Conservation (phyloP, 2,329 filamentous ascomycete genomes). For the Metarhizium humberi region DNA sequence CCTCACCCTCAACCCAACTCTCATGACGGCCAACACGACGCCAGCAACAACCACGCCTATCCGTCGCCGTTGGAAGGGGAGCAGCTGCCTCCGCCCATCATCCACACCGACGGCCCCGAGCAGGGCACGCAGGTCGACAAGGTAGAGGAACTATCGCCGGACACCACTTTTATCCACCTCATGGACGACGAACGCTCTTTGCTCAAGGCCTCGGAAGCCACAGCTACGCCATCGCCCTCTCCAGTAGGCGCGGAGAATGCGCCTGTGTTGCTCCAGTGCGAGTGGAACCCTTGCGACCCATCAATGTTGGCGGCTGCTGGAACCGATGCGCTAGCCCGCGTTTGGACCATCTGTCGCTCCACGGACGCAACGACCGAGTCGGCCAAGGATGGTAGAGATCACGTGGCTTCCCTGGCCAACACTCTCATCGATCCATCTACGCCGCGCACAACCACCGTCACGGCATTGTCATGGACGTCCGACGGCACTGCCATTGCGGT, state of each 20-base stretch:
- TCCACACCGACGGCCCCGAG: constrained; percentile 52
- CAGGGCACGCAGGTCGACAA: constrained; percentile 57
- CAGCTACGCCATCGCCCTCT: constrained; percentile 24
- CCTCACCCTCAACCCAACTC: constrained; percentile 7
- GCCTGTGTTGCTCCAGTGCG: constrained; percentile 57
- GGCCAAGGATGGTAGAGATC: constrained; percentile 21
- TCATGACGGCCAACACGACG: constrained; percentile 23
- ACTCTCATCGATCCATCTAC: constrained; percentile 44
- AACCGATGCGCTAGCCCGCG: constrained; percentile 60
- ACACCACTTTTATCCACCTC: constrained; percentile 53
- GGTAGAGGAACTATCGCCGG: constrained; percentile 47
- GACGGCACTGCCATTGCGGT: constrained; percentile 48
- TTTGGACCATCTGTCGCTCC: constrained; percentile 55
- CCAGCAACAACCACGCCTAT: constrained; percentile 46
- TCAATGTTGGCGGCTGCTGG: constrained; percentile 58
- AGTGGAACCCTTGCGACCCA: constrained; percentile 58
- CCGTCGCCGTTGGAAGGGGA: constrained; percentile 55
- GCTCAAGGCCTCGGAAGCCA: constrained; percentile 19
- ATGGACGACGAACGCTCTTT: constrained; percentile 26
- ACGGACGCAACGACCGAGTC: constrained; percentile 29
- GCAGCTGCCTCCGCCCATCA: constrained; percentile 39
- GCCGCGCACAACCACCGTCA: constrained; percentile 42
- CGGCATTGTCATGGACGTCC: constrained; percentile 51
- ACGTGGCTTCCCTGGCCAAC: constrained; percentile 27
- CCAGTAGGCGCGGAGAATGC: constrained; percentile 37